Conservation (phyloP, 441 rosid genomes). For the Pelargonium cotyledonis region DNA sequence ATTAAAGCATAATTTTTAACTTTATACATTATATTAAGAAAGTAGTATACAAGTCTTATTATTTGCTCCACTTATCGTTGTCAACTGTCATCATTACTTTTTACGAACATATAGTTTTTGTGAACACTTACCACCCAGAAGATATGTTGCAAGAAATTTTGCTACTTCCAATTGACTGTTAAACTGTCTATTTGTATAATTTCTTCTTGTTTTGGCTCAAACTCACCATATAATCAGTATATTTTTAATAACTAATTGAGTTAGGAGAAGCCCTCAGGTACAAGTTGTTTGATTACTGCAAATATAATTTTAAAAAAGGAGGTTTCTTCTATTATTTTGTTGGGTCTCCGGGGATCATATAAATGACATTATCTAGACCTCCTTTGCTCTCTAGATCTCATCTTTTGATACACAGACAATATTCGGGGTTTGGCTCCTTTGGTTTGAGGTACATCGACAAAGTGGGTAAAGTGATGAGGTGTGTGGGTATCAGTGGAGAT, state of each 20-base stretch:
- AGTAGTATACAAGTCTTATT: too few species aligned
- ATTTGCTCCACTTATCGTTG: neutral
- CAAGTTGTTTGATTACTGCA: too few species aligned
- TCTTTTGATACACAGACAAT: neutral
- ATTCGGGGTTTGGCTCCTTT: conserved; percentile 1
- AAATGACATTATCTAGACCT: neutral
- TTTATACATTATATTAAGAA: too few species aligned
- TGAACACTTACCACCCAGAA: neutral
- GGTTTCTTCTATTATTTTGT: neutral
- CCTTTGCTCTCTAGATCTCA: neutral
- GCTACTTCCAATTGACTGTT: too few species aligned
- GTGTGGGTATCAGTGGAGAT: neutral
- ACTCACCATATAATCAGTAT: too few species aligned
- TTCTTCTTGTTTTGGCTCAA: too few species aligned
- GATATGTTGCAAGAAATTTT: neutral
- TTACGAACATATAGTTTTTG: neutral
- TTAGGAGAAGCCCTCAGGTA: too few species aligned
- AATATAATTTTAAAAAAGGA: neutral
- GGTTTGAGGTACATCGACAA: neutral
- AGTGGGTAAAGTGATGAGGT: neutral
- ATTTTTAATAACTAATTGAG: too few species aligned
- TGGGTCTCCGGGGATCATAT: neutral
- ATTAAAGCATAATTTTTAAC: too few species aligned
- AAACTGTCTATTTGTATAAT: too few species aligned
- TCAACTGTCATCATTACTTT: neutral